Conservation (phyloP, 306 rosid species). For the Spatholobus suberectus region DNA sequence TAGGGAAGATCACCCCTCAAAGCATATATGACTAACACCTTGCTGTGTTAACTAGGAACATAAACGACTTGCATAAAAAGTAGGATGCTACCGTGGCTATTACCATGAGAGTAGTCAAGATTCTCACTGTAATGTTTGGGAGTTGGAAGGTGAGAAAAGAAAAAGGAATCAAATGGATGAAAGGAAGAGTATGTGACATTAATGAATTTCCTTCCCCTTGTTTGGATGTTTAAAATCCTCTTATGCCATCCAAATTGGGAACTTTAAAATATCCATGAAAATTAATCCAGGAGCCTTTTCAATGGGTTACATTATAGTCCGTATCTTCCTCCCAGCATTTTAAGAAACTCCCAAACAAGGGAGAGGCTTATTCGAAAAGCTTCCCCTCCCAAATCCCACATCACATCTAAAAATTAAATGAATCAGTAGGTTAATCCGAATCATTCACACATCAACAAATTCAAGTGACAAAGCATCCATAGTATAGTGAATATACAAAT, state of each 20-base stretch:
- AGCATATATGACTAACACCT: slow-evolving; percentile 1
- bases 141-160: not conserved
- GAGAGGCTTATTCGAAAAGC: not conserved
- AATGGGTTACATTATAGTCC: not conserved
- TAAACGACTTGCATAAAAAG: slow-evolving; percentile 4
- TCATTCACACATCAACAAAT: not conserved
- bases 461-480: not conserved
- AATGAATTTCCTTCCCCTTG: not conserved
- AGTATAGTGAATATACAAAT: not conserved
- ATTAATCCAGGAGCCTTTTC: not conserved
- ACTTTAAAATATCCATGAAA: not conserved
- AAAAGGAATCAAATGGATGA: not conserved
- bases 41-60: not conserved
- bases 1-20: not conserved
- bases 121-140: not conserved
- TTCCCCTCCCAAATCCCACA: not conserved
- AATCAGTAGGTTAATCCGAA: not conserved
- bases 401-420: not conserved
- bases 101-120: not conserved
- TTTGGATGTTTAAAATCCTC: slow-evolving; percentile 19
- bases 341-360: not conserved
- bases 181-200: not conserved
- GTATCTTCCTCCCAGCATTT: not conserved
- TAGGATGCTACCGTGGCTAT: not conserved
- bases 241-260: not conserved